Base-by-base conservation (phyloP, 768 basidiomycete species). In the Erythrobasidium yunnanense region DNA sequence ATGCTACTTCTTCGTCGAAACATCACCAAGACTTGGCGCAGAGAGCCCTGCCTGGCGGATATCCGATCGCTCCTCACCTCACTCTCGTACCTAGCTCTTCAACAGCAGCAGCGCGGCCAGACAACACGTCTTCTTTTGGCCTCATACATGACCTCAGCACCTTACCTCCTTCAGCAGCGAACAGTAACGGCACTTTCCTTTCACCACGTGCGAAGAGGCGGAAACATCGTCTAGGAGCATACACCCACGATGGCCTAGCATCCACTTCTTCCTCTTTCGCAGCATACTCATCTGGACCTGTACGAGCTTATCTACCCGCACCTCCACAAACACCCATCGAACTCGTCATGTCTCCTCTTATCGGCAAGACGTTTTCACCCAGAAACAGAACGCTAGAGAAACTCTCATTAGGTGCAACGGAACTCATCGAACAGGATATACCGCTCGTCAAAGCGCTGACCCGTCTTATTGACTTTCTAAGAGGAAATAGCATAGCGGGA, bases 341-440 rank as follows among this genome's bases (percentile, higher is more conserved):
- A 55, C 58, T 73, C 25, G 66, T 73, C 55, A 70, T 69, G 42
- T 33, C 51, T 2, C 62, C 69, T 7, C 32, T 66, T 1, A 27
- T 71, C 7, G 68, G 67, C 29, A 38, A 63, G 38, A 70, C 68
- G 2, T 70, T 73, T 47, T 65, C 66, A 0, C 27, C 58, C 17
- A 66, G 66, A 60, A 71, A 73, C 66, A 3, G 17, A 25, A 55
- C 35, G 18, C 69, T 73, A 23, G 34, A 62, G 55, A 55, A 60
- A 13, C 65, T 73, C 25, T 33, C 38, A 20, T 42, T 69, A 53
- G 56, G 56, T 33, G 68, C 70, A 51, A 72, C 68, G 6, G 60
- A 51, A 8, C 47, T 73, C 32, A 73, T 73, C 46, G 73, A 73
- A 65, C 68, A 69, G 27, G 73, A 73, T 46, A 56, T 58, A 20